Conservation (phyloP, 345 rosid species). For the Bretschneidera sinensis region DNA sequence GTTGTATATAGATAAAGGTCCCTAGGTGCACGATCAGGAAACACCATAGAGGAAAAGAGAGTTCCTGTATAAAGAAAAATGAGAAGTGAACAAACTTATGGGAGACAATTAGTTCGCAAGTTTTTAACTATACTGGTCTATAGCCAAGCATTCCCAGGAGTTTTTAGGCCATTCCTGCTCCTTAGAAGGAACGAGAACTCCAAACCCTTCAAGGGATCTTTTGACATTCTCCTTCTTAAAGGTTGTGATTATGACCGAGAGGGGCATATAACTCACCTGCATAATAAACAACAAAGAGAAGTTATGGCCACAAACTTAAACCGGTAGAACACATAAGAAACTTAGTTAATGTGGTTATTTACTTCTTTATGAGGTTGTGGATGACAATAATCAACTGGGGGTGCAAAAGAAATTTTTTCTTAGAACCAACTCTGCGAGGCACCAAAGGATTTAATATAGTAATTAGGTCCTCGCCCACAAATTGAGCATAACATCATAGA, state of each 20-base stretch:
- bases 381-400: too few species aligned
- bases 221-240: too few species aligned
- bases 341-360: not conserved
- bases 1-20: constrained; percentile 79
- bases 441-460: constrained; percentile 8
- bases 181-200: constrained; percentile 84
- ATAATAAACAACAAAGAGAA: constrained; percentile 11
- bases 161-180: constrained; percentile 84
- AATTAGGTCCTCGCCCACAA: too few species aligned
- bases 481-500: too few species aligned
- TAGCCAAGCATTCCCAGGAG: constrained; percentile 53
- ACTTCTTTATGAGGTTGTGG: constrained; percentile 8
- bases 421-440: not conserved
- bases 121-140: not conserved
- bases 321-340: not conserved
- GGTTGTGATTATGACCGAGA: constrained; percentile 77
- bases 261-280: constrained; percentile 76
- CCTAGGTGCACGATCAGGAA: constrained; percentile 83
- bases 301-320: constrained; percentile 6
- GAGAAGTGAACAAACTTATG: not conserved
- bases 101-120: constrained; percentile 1
- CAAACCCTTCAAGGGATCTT: too few species aligned
- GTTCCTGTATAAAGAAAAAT: constrained; percentile 51
- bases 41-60: constrained; percentile 92
- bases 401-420: too few species aligned